Evolutionary conservation across 2,329 filamentous ascomycete species (phyloP).

Genomic region (Penicillium sp.): DNA sequence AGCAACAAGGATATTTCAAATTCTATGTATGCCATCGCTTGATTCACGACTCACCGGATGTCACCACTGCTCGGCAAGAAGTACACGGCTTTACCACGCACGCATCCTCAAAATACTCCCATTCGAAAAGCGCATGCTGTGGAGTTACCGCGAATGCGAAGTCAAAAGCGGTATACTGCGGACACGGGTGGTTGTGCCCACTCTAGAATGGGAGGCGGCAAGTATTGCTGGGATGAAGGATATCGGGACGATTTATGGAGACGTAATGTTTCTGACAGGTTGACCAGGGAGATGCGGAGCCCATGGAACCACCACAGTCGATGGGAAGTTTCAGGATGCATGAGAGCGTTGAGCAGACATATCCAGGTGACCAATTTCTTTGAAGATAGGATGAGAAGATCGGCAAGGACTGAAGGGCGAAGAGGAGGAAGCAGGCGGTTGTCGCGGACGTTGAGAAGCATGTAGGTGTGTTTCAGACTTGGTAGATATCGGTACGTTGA

Average conservation of each 20-base stretch:
- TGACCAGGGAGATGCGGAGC: constrained; percentile 67
- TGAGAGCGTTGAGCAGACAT: constrained; percentile 24
- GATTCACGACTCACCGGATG: constrained; percentile 71
- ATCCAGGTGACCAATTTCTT: constrained; percentile 38
- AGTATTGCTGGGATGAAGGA: constrained; percentile 81
- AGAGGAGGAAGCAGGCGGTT: constrained; percentile 54
- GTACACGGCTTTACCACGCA: constrained; percentile 76
- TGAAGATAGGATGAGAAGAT: constrained; percentile 56
- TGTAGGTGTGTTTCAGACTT: constrained; percentile 31
- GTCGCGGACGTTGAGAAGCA: constrained; percentile 43
- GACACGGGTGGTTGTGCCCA: constrained; percentile 44
- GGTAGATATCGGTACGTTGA: neutral
- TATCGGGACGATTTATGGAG: constrained; percentile 51
- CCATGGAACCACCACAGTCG: constrained; percentile 61
- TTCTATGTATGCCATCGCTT: constrained; percentile 75
- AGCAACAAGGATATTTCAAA: neutral
- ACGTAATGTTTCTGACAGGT: constrained; percentile 77
- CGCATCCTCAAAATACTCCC: constrained; percentile 66
- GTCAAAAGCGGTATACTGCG: constrained; percentile 48
- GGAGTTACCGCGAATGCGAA: constrained; percentile 67
- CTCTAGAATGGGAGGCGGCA: constrained; percentile 68
- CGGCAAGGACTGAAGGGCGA: constrained; percentile 52
- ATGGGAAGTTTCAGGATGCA: constrained; percentile 59
- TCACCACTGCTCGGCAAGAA: constrained; percentile 81
- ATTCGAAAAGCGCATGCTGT: constrained; percentile 67